Evolutionary conservation across 345 rosid species (phyloP).

Genomic region (Pistacia atlantica): DNA sequence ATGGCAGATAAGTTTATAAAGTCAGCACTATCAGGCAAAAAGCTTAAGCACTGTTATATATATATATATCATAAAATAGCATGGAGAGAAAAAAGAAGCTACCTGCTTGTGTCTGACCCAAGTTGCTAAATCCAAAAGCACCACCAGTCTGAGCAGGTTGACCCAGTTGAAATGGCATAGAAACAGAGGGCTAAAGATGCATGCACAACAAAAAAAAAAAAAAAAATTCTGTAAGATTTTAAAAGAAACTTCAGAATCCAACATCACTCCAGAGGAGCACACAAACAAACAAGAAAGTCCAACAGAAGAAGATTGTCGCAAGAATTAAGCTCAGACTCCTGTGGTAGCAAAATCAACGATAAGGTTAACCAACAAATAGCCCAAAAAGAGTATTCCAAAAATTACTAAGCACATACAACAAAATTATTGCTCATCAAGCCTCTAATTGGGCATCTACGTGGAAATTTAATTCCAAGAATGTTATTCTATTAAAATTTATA

Average conservation of each 20-base stretch:
- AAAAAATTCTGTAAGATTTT: not conserved
- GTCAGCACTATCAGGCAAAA: constrained; percentile 13
- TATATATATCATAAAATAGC: not conserved
- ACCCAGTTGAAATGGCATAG: constrained; percentile 49
- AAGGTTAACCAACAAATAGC: not conserved
- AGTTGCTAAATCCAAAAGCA: constrained; percentile 54
- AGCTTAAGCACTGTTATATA: constrained; percentile 9
- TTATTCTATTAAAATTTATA: not conserved
- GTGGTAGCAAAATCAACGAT: not conserved
- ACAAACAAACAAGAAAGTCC: not conserved
- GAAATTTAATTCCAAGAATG: not conserved
- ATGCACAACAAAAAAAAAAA: constrained; percentile 11
- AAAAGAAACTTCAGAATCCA: not conserved
- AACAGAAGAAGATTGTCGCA: not conserved
- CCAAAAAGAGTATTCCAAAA: not conserved
- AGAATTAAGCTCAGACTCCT: not conserved
- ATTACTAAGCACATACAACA: not conserved
- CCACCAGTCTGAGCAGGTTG: constrained; percentile 54
- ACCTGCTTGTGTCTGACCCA: constrained; percentile 65
- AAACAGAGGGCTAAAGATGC: constrained; percentile 44
- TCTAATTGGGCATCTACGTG: not conserved
- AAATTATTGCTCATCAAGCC: not conserved
- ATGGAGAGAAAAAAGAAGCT: constrained; percentile 1
- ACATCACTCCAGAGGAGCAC: not conserved
- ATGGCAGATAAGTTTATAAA: constrained; percentile 13